These are phyloP conservation scores for Climacium dendroides DNA, from an alignment of 225 moss, liverwort and hornwort species.

Conservation along the genomic window DNA sequence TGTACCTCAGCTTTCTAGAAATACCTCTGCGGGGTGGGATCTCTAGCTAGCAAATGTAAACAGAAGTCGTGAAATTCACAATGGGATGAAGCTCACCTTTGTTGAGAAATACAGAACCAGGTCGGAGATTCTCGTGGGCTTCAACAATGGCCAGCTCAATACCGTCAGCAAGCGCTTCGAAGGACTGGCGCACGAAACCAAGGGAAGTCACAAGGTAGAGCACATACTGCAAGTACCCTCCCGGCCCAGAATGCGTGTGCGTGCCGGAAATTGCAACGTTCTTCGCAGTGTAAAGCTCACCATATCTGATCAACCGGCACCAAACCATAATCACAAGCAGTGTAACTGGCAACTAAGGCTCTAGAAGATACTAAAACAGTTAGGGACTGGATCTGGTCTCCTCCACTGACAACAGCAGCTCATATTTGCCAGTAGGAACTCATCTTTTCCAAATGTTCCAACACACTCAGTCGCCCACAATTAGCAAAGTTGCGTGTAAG, in stretches of 20 bases:
- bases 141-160: constrained; percentile 62
- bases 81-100: constrained; percentile 7
- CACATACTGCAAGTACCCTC: constrained; percentile 74
- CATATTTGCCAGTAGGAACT: not conserved
- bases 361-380: not conserved
- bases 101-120: constrained; percentile 46
- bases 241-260: constrained; percentile 80
- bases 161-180: constrained; percentile 66
- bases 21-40: not conserved
- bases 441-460: not conserved
- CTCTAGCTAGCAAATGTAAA: not conserved
- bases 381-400: not conserved
- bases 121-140: constrained; percentile 69
- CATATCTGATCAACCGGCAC: constrained; percentile 38
- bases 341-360: too few species aligned
- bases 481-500: not conserved
- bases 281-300: constrained; percentile 52
- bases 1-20: not conserved
- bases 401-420: not conserved
- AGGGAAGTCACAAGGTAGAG: constrained; percentile 72
- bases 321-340: not conserved
- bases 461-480: too few species aligned
- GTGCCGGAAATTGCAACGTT: constrained; percentile 70
- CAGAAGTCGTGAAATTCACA: not conserved
- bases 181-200: constrained; percentile 80